phyloP scores from a whole-genome alignment of 139 green algal species.

The Chlamydomonas incerta region DNA sequence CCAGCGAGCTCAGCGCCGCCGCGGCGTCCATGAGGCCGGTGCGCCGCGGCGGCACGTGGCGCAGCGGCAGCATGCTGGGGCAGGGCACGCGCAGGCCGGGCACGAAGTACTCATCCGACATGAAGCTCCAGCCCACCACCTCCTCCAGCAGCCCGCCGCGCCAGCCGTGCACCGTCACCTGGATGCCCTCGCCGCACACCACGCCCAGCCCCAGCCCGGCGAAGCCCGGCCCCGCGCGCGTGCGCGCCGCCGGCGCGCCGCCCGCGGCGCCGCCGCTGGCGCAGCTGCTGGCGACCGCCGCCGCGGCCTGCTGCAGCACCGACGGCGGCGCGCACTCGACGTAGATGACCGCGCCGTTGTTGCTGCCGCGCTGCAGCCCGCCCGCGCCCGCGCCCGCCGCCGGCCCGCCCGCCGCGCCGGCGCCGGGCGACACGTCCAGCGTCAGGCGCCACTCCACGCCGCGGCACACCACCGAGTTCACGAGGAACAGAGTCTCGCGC shows the following conservation, averaged over 20 bases:
- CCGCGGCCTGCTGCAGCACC: neutral
- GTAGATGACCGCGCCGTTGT: conserved; percentile 3
- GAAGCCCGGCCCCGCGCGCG: no score
- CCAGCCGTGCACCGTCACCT: conserved; percentile 22
- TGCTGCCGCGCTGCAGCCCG: no score
- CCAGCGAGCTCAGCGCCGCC: no score
- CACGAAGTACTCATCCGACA: neutral
- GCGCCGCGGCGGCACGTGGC: neutral
- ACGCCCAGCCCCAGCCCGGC: neutral
- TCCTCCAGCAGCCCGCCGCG: conserved; percentile 13
- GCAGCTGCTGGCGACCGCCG: no score
- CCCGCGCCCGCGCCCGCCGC: neutral
- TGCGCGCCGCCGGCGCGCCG: no score
- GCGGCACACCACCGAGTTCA: conserved; percentile 22
- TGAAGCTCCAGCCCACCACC: conserved; percentile 28
- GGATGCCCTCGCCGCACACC: conserved; percentile 11
- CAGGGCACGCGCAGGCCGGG: conserved; percentile 21
- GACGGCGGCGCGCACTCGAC: conserved; percentile 6
- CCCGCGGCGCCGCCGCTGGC: neutral
- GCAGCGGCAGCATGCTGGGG: conserved; percentile 22
- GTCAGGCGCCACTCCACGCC: conserved; percentile 29
- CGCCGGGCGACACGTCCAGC: neutral
- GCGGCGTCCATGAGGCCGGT: no score
- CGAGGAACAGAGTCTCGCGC: neutral
- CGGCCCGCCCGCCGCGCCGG: neutral